These are phyloP conservation scores for Fusarium anthophilum DNA, from an alignment of 2,329 filamentous ascomycete species.

Conservation along the genomic window DNA sequence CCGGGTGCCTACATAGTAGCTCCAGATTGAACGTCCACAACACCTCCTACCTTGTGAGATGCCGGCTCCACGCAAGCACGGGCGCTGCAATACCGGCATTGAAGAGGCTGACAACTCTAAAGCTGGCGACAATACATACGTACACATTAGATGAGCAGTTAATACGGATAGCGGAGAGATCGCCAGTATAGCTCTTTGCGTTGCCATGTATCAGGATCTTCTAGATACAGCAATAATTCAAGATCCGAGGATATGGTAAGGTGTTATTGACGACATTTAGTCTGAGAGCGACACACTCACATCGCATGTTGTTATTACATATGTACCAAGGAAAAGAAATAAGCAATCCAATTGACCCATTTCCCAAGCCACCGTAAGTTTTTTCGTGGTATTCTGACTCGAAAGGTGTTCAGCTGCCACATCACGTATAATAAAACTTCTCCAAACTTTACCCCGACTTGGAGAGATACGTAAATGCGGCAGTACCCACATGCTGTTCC, in stretches of 20 bases:
- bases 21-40: background rate
- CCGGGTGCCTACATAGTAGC: background rate
- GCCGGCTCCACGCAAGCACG: conserved; percentile 26
- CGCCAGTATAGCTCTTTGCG: background rate
- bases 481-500: conserved; percentile 18
- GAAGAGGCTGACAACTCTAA: background rate
- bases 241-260: background rate
- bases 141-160: background rate
- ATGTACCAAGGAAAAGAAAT: conserved; percentile 7
- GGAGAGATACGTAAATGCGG: background rate
- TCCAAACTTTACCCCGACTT: conserved; percentile 32
- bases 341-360: conserved; percentile 16
- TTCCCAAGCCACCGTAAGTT: conserved; percentile 14
- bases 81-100: background rate
- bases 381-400: background rate
- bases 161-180: background rate
- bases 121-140: background rate
- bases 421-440: conserved; percentile 2
- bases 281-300: background rate
- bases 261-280: conserved; percentile 1
- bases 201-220: background rate
- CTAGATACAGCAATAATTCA: background rate
- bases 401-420: background rate
- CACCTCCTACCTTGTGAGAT: conserved; percentile 22
- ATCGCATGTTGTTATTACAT: conserved; percentile 1